A percentile compares a stretch with the other conserved stretches of the same genome.
phyloP scores from a whole-genome alignment of 768 basidiomycete species.

The Lepiota brunneoincarnata region DNA sequence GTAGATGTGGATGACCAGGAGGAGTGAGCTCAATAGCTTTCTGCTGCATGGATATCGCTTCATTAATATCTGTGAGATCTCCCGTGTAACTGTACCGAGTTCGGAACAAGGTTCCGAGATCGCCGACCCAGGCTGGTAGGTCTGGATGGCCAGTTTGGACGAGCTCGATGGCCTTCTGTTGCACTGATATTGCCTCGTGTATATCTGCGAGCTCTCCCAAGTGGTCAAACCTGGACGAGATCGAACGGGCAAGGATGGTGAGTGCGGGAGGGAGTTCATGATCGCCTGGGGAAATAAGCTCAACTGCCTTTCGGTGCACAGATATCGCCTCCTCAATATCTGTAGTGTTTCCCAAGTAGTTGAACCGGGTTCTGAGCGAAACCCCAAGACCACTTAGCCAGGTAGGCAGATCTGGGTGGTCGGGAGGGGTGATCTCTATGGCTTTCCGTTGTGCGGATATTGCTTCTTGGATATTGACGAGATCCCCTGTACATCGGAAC shows the following conservation, averaged over 20 bases:
- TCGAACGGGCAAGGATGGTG: not conserved
- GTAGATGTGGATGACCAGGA: not conserved
- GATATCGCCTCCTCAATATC: not conserved
- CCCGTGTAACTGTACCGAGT: not conserved
- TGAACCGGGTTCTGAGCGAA: slow-evolving; percentile 2
- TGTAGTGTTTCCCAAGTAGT: not conserved
- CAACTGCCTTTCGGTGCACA: not conserved
- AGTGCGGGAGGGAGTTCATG: not conserved
- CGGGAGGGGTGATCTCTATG: not conserved
- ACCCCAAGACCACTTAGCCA: slow-evolving; percentile 7
- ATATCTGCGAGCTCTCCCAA: not conserved
- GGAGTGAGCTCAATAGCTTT: not conserved
- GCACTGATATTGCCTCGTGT: not conserved
- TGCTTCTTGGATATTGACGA: not conserved
- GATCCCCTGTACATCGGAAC: slow-evolving; percentile 14
- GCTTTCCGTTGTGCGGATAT: not conserved
- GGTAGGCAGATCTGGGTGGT: slow-evolving; percentile 3
- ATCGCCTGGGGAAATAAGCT: not conserved
- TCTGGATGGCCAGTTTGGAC: slow-evolving; percentile 3
- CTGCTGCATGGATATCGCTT: not conserved
- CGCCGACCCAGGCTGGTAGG: not conserved
- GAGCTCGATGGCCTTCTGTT: not conserved
- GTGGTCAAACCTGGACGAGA: not conserved
- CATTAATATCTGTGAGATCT: not conserved
- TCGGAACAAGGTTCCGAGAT: slow-evolving; percentile 12